Conservation (phyloP, 2,329 filamentous ascomycete genomes). For the Colletotrichum sp. region DNA sequence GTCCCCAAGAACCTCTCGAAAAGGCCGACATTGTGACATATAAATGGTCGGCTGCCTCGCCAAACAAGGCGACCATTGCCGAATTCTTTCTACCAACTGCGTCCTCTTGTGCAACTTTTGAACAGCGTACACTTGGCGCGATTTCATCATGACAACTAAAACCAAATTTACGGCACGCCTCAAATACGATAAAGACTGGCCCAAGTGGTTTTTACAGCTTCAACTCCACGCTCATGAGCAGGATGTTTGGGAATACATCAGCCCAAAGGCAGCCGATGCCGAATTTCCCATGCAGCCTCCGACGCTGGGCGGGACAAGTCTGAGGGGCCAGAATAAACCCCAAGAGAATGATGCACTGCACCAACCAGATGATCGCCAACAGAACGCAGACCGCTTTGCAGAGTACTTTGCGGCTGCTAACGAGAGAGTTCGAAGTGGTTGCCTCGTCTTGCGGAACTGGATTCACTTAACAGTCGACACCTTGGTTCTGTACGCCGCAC, state of each 20-base stretch:
- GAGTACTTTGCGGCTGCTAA: background rate
- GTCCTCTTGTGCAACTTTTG: background rate
- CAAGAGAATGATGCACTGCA: no score
- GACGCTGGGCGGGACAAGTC: background rate
- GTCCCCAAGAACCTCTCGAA: background rate
- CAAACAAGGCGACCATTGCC: background rate
- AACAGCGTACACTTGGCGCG: accelerated
- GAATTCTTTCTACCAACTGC: accelerated
- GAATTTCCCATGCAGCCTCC: background rate
- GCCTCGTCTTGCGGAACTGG: background rate
- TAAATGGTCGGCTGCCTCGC: background rate
- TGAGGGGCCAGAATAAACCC: background rate
- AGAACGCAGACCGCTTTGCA: background rate
- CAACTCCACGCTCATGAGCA: background rate
- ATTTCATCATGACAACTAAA: background rate
- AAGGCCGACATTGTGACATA: background rate
- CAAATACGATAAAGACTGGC: background rate
- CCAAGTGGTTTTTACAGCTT: background rate
- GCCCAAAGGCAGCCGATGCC: background rate
- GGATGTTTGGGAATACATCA: background rate
- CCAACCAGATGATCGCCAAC: no score
- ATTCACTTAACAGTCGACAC: background rate
- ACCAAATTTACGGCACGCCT: background rate
- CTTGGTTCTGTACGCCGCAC: background rate
- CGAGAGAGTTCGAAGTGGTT: background rate